Base-by-base conservation (phyloP, 2,329 filamentous ascomycete species). In the Apiospora rasikravindrae region DNA sequence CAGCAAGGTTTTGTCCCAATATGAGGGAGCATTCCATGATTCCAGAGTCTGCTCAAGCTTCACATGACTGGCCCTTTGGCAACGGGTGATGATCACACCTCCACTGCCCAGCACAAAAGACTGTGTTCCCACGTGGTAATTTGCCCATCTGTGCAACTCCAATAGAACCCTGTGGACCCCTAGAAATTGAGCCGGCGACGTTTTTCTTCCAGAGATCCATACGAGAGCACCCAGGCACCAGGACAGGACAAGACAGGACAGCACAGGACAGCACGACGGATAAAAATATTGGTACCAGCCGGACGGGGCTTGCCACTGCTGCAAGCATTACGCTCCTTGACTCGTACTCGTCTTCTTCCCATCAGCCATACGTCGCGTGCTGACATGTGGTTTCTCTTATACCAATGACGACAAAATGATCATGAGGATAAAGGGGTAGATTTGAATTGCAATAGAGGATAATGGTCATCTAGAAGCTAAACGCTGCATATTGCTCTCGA, bases 41-140 rank as follows among this genome's bases (percentile, higher is more conserved):
- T 49, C 3, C 45, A 19, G 19, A 22, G 45, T 49, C 33, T 37
- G 33, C 33, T 47, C 44, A 47, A 6, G 51, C 51, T 53, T 29
- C 24, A 53, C 24, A n/a, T n/a, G n/a, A n/a, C 29, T 26, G 51
- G 29, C 26, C 19, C 51, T 33, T 26, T 24, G 7, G 24, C 51
- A 14, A 29, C 51, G 47, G 22, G 45, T 49, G 45, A n/a, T 51
- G 49, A 24, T 24, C n/a, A 14, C 19, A 16, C 51, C 51, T 53
- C 51, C 24, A 16, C 24, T 29, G 24, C 24, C 24, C 24, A 29
- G 47, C 24, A 53, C 49, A 29, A 53, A 29, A n/a, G 19, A 61
- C 51, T 19, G 29, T 64, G 57, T 64, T 64, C 33, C 57, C 57
- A 64, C 57, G 57, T 64, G 57, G 57, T 64, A 64, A 64, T 64